Conservation (phyloP, 1,139 yeast species). For the Taphrina communis region DNA sequence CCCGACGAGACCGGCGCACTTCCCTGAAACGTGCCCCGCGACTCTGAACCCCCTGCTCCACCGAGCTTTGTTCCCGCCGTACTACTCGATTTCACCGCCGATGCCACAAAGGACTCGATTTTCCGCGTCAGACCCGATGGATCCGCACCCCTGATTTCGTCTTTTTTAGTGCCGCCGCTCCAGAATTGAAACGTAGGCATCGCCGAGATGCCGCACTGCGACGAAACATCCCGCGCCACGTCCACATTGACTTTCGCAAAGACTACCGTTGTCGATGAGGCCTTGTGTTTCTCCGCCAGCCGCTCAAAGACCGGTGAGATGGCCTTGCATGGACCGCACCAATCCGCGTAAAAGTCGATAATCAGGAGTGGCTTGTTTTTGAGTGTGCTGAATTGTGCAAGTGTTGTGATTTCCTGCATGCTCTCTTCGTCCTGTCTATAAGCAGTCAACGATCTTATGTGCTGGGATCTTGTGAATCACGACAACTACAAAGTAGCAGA, state of each 20-base stretch:
- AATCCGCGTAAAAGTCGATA: constrained; percentile 51
- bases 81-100: constrained; percentile 1
- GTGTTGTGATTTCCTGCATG: constrained; percentile 30
- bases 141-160: constrained; percentile 71
- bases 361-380: constrained; percentile 57
- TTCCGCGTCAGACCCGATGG: constrained; percentile 34
- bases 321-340: constrained; percentile 88
- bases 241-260: constrained; percentile 86
- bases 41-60: neutral
- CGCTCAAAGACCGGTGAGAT: constrained; percentile 79
- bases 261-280: constrained; percentile 51
- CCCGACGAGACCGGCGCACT: constrained; percentile 14
- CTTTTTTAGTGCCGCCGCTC: constrained; percentile 18
- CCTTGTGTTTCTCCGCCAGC: constrained; percentile 54
- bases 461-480: too few species aligned
- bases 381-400: constrained; percentile 19
- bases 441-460: too few species aligned
- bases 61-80: constrained; percentile 17
- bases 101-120: constrained; percentile 25
- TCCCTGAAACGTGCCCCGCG: constrained; percentile 19
- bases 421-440: neutral
- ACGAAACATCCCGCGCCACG: constrained; percentile 60
- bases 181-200: constrained; percentile 41
- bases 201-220: constrained; percentile 36
- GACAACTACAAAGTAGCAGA: too few species aligned